Evolutionary conservation across 176 grass and related monocot genomes (phyloP).

Genomic region (Musa beccarii): DNA sequence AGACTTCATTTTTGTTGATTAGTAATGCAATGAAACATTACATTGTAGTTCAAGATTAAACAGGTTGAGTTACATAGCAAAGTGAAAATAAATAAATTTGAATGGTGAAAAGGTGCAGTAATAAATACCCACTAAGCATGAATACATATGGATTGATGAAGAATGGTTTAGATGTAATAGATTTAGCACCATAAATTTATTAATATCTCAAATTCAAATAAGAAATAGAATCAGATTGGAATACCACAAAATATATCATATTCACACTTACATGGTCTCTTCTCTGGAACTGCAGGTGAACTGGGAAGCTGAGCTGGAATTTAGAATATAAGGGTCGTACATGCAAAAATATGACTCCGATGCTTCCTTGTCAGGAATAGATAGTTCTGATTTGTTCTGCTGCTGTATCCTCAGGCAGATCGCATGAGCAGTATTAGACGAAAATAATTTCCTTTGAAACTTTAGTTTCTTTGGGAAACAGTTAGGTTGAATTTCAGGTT

Average conservation of each 20-base stretch:
- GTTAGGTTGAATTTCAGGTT: slow-evolving; percentile 66
- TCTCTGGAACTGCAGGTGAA: slow-evolving; percentile 89
- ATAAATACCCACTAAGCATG: no score
- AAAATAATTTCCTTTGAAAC: slow-evolving; percentile 72
- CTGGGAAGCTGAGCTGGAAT: slow-evolving; percentile 59
- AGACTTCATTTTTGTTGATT: no score
- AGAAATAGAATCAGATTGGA: no score
- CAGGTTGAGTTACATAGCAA: no score
- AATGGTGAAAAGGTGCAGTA: no score
- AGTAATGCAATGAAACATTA: no score
- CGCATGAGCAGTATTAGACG: slow-evolving; percentile 45
- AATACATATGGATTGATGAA: no score
- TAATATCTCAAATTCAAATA: no score
- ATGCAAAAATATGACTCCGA: slow-evolving; percentile 80
- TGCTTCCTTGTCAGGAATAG: slow-evolving; percentile 54
- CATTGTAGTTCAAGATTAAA: no score
- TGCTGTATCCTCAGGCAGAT: slow-evolving; percentile 72
- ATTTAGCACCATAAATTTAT: no score
- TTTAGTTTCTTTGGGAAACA: slow-evolving; percentile 79
- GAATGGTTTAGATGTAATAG: no score
- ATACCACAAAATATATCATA: neutral
- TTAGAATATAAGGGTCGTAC: slow-evolving; percentile 72
- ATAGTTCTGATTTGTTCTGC: slow-evolving; percentile 69
- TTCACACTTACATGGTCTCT: slow-evolving; percentile 64
- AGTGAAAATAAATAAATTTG: no score